phyloP scores from a whole-genome alignment of 768 basidiomycete genomes.

The Russula abietina region DNA sequence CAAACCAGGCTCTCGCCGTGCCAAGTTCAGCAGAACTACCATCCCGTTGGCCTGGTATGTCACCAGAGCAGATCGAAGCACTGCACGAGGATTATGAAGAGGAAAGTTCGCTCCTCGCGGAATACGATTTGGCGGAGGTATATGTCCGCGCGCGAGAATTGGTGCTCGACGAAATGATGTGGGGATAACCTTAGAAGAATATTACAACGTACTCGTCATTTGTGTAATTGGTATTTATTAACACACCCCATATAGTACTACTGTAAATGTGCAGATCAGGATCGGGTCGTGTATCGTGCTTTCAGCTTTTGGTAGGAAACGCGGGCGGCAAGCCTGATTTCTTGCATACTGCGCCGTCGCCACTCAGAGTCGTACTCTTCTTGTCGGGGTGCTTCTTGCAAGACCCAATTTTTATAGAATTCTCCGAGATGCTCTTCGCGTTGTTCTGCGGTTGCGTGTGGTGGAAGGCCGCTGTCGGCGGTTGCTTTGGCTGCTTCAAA shows the following conservation, averaged over 20 bases:
- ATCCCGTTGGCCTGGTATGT: slow-evolving; percentile 70
- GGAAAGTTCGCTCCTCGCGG: slow-evolving; percentile 55
- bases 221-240: neutral
- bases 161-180: slow-evolving; percentile 45
- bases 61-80: slow-evolving; percentile 55
- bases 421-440: slow-evolving; percentile 65
- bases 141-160: slow-evolving; percentile 60
- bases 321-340: slow-evolving; percentile 53
- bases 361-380: slow-evolving; percentile 60
- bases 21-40: slow-evolving; percentile 56
- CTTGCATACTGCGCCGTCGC: slow-evolving; percentile 53
- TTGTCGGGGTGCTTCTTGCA: slow-evolving; percentile 55
- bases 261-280: slow-evolving; percentile 14
- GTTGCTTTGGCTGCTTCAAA: slow-evolving; percentile 65
- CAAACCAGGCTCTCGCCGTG: slow-evolving; percentile 51
- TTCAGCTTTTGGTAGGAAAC: slow-evolving; percentile 40
- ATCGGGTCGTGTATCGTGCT: slow-evolving; percentile 26
- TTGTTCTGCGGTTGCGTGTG: slow-evolving; percentile 43
- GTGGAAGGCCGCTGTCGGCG: slow-evolving; percentile 50
- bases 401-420: slow-evolving; percentile 71
- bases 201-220: neutral
- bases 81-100: slow-evolving; percentile 53
- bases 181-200: slow-evolving; percentile 27
- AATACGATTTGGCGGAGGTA: slow-evolving; percentile 50
- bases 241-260: neutral